Evolutionary conservation across 2,329 filamentous ascomycete genomes (phyloP), one percentile per base, ranked within the genome.

Genomic region (Didymella pomorum): DNA sequence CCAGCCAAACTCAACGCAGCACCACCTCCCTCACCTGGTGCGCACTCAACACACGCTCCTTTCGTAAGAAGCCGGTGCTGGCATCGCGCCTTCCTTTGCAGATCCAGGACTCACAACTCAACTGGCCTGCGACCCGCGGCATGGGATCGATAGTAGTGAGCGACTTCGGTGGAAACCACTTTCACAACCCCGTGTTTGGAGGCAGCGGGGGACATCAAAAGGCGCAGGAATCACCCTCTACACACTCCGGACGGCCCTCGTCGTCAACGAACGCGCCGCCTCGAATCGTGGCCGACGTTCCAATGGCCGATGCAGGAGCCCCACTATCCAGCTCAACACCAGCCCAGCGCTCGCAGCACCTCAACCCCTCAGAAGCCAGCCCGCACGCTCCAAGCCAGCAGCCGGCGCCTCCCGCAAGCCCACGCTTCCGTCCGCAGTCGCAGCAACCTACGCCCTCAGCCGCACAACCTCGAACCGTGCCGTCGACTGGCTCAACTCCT

Each of bases 131-230:
- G 52, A 64, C 64, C 47, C 70, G 78, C 78, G 84, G 81, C 76
- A 87, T 87, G 85, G 84, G 83, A 80, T 85, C 84, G 74, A 78
- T 87, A 68, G 79, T 86, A 72, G 78, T 86, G 70, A 81, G 81
- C 79, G 91, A 94, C 82, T 88, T 88, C 81, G 87, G 88, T 79
- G 85, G 90, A 78, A 88, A 92, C 79, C 85, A 87, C 79, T 89
- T 89, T 79, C 86, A 87, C 81, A 87, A 83, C 80, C 90, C 88
- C 83, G 89, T 92, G 81, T 80, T 84, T 71, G 81, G 81, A 77
- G 78, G 77, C 66, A 74, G 78, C 68, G 73, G 77, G 68, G 70
- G 77, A 67, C 80, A 81, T 70, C 76, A 77, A 55, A 71, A 72
- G 64, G 56, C 73, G 49, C 75, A 77, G 57, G 74, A 77, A 44